These are phyloP conservation scores for Boletellus dicymbophilus DNA, from an alignment of 1,284 basidiomycete genomes.

Conservation along the genomic window DNA sequence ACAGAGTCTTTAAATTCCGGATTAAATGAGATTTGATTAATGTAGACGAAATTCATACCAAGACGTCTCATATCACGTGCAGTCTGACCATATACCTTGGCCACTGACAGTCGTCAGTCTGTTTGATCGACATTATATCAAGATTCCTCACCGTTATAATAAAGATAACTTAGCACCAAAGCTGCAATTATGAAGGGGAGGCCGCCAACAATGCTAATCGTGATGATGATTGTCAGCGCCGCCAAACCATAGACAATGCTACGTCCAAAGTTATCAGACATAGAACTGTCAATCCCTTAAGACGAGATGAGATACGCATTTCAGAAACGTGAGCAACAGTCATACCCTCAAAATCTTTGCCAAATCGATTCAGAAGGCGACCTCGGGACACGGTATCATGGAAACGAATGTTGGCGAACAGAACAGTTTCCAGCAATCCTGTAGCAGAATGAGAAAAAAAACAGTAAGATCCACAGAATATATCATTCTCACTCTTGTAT, in stretches of 20 bases:
- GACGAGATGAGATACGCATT: background rate
- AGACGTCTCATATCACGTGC: conserved; percentile 88
- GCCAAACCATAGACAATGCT: conserved; percentile 65
- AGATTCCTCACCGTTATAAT: conserved; percentile 64
- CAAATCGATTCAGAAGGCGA: conserved; percentile 85
- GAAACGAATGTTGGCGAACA: conserved; percentile 92
- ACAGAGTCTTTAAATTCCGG: conserved; percentile 64
- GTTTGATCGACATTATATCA: background rate
- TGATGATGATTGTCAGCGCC: conserved; percentile 66
- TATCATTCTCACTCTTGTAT: conserved; percentile 58
- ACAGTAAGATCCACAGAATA: background rate
- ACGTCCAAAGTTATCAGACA: conserved; percentile 86
- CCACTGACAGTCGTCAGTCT: conserved; percentile 34
- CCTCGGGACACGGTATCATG: conserved; percentile 92
- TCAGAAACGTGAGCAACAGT: background rate
- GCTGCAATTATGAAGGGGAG: conserved; percentile 68
- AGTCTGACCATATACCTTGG: conserved; percentile 78
- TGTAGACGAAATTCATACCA: conserved; percentile 49
- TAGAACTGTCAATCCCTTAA: conserved; percentile 78
- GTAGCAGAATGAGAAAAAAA: conserved; percentile 19
- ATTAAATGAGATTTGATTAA: background rate
- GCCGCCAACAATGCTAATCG: conserved; percentile 85
- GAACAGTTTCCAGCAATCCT: conserved; percentile 79
- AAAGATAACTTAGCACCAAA: conserved; percentile 60
- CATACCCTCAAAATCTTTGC: conserved; percentile 91